Evolutionary conservation across 140 eudicot genomes (phyloP).

Genomic region (Cichorium intybus): DNA sequence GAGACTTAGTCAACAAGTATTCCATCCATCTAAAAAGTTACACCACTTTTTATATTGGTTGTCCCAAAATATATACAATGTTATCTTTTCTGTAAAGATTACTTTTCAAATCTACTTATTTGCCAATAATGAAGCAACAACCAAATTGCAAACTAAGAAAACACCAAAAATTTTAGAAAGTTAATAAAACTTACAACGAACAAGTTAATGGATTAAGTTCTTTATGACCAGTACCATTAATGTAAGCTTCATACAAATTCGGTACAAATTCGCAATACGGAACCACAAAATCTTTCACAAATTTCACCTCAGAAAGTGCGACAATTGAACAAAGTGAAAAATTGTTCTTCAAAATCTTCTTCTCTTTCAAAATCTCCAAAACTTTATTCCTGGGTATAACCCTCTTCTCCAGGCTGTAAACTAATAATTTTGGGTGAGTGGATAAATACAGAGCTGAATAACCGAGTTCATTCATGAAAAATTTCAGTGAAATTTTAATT

Average conservation of each 20-base stretch:
- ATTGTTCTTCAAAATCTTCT: not conserved
- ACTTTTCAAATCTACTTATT: no score
- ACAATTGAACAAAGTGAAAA: not conserved
- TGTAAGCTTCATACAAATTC: conserved; percentile 4
- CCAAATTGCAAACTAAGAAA: no score
- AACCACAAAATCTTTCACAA: conserved; percentile 15
- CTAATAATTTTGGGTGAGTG: conserved; percentile 4
- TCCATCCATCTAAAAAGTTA: no score
- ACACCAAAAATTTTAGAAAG: no score
- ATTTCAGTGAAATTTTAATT: conserved; percentile 6
- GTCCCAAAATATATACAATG: no score
- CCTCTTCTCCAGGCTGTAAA: conserved; percentile 26
- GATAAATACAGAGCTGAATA: conserved; percentile 13
- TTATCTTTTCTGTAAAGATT: no score
- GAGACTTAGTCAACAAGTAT: no score
- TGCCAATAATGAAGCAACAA: no score
- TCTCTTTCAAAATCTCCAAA: conserved; percentile 13
- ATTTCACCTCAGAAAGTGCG: conserved; percentile 8
- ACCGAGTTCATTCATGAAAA: conserved; percentile 24
- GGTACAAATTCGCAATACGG: conserved; percentile 10
- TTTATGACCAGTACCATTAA: not conserved
- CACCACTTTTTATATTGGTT: no score
- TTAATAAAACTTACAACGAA: no score
- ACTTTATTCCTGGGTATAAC: conserved; percentile 14
- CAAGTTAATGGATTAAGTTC: no score